Percentiles rank a stretch among this genome's conserved stretches.
Evolutionary conservation across 2,329 filamentous ascomycete genomes (phyloP).

Genomic region (Xylaria sp.): DNA sequence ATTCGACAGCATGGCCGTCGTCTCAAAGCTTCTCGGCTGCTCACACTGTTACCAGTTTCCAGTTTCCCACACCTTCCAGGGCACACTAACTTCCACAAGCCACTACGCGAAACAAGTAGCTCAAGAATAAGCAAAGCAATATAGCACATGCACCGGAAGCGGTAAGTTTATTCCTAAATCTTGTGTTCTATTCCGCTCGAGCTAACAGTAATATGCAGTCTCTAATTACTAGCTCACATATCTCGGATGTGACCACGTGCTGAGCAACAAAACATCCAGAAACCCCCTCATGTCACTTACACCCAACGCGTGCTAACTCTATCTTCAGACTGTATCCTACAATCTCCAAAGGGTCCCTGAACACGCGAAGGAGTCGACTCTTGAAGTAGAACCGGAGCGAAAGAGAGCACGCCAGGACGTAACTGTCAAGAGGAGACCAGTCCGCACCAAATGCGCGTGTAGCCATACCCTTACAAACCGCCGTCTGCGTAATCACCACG

Average conservation of each 20-base stretch:
- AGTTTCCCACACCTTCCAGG: not conserved
- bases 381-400: conserved; percentile 22
- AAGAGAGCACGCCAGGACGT: conserved; percentile 32
- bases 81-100: not conserved
- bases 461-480: conserved; percentile 25
- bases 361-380: conserved; percentile 30
- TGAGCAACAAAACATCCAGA: not conserved
- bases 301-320: not conserved
- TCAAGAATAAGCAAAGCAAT: not conserved
- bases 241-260: not conserved
- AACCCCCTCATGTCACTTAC: not conserved
- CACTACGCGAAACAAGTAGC: not conserved
- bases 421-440: conserved; percentile 30
- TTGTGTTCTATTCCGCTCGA: not conserved
- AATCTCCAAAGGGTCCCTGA: conserved; percentile 26
- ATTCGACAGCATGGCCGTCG: not conserved
- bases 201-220: not conserved
- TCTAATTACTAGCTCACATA: not conserved
- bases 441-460: conserved; percentile 17
- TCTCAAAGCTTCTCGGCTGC: not conserved
- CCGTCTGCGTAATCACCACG: conserved; percentile 27
- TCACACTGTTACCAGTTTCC: not conserved
- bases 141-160: not conserved
- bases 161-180: not conserved
- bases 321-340: not conserved